Evolutionary conservation across 2,329 filamentous ascomycete species (phyloP).

Genomic region (Penicillium digitatum): DNA sequence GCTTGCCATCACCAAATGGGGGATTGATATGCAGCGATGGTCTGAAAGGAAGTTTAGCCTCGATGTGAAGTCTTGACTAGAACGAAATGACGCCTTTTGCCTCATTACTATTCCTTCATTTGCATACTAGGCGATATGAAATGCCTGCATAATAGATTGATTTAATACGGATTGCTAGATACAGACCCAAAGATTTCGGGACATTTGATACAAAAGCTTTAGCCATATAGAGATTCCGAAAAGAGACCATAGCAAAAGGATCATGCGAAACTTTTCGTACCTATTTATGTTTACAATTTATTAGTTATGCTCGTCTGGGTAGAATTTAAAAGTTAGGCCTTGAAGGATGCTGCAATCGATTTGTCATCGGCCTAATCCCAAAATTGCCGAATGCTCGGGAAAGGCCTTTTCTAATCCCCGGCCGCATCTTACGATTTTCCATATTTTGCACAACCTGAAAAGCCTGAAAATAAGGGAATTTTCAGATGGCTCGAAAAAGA

Average conservation of each 20-base stretch:
- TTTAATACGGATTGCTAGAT: constrained; percentile 2
- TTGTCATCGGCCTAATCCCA: background rate
- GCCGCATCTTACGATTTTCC: background rate
- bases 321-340: background rate
- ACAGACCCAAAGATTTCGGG: background rate
- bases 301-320: background rate
- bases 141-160: background rate
- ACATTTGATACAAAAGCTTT: background rate
- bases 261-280: too few relatives aligned
- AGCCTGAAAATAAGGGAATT: background rate
- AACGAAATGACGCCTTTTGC: background rate
- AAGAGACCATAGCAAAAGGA: too few relatives aligned
- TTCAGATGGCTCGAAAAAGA: constrained; percentile 19
- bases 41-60: constrained; percentile 25
- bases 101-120: constrained; percentile 1
- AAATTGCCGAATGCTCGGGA: background rate
- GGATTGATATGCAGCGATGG: constrained; percentile 35
- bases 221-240: background rate
- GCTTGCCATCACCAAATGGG: constrained; percentile 29
- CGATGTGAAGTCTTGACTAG: constrained; percentile 13
- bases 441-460: background rate
- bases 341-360: background rate
- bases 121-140: background rate
- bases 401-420: background rate
- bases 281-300: background rate